These are phyloP conservation scores for Annulohypoxylon stygium DNA, from an alignment of 495 filamentous ascomycete species.

Conservation along the genomic window DNA sequence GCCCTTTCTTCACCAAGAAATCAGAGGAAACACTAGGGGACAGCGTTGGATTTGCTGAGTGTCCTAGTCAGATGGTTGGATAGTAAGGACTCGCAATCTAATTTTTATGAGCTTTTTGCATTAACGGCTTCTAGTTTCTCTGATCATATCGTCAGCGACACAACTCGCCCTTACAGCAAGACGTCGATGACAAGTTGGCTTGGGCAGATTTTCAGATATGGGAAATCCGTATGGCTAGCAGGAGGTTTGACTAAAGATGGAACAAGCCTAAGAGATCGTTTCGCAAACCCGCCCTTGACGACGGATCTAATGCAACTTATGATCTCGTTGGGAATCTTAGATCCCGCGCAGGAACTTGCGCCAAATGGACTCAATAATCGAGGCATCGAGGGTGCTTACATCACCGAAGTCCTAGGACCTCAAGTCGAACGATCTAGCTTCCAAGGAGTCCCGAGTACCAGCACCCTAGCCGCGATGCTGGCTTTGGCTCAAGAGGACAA, in stretches of 20 bases:
- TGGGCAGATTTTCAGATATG: slow-evolving; percentile 36
- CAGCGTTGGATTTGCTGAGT: slow-evolving; percentile 41
- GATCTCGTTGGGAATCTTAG: slow-evolving; percentile 31
- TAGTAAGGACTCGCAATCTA: slow-evolving; percentile 37
- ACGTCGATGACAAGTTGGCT: slow-evolving; percentile 30
- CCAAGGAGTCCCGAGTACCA: slow-evolving; percentile 32
- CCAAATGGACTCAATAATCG: slow-evolving; percentile 16
- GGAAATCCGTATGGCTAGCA: slow-evolving; percentile 39
- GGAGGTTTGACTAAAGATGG: slow-evolving; percentile 32
- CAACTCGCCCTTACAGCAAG: slow-evolving; percentile 41
- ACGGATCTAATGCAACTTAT: slow-evolving; percentile 35
- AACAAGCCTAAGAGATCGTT: slow-evolving; percentile 17
- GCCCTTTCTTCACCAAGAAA: slow-evolving; percentile 42
- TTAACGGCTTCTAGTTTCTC: slow-evolving; percentile 33
- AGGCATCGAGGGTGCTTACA: slow-evolving; percentile 41
- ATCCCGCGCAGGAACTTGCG: slow-evolving; percentile 27
- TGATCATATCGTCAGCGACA: slow-evolving; percentile 12
- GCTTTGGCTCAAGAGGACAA: slow-evolving; percentile 43
- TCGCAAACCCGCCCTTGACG: slow-evolving; percentile 27
- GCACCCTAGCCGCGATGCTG: slow-evolving; percentile 32
- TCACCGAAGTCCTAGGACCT: slow-evolving; percentile 59
- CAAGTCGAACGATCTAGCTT: slow-evolving; percentile 63
- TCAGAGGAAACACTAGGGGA: slow-evolving; percentile 39
- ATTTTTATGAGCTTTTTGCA: neutral
- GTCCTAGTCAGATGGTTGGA: slow-evolving; percentile 38